These are phyloP conservation scores for Zymoseptoria tritici DNA, from an alignment of 2,329 filamentous ascomycete genomes.

Conservation along the genomic window DNA sequence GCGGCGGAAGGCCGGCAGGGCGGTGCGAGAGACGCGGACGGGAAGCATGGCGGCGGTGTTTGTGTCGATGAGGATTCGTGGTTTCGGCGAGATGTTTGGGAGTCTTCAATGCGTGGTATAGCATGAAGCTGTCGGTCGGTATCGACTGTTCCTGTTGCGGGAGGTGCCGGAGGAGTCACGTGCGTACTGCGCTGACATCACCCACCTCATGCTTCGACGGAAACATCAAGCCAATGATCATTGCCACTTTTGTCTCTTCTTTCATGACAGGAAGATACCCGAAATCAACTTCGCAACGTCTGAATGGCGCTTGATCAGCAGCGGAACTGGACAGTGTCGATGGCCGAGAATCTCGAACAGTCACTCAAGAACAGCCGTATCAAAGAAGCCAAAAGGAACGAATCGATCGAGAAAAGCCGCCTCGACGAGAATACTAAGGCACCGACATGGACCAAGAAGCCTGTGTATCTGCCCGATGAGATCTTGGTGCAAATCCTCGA, in stretches of 20 bases:
- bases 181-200: not conserved
- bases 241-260: not conserved
- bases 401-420: not conserved
- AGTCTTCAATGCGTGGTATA: not conserved
- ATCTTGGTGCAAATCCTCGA: conserved; percentile 45
- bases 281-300: not conserved
- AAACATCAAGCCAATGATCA: not conserved
- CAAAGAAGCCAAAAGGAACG: conserved; percentile 3
- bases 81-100: not conserved
- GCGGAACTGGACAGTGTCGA: conserved; percentile 29
- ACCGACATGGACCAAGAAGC: conserved; percentile 15
- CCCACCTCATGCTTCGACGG: not conserved
- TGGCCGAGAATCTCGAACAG: conserved; percentile 30
- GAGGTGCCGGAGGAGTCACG: not conserved
- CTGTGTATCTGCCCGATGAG: conserved; percentile 46
- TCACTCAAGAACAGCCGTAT: conserved; percentile 9
- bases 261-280: not conserved
- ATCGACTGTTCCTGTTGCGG: not conserved
- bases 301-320: conserved; percentile 30
- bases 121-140: not conserved
- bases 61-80: conserved; percentile 3
- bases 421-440: not conserved
- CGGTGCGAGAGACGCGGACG: conserved; percentile 20
- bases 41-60: conserved; percentile 20
- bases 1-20: conserved; percentile 24